Evolutionary conservation across 257 asterid genomes (phyloP).

Genomic region (Coffea canephora): DNA sequence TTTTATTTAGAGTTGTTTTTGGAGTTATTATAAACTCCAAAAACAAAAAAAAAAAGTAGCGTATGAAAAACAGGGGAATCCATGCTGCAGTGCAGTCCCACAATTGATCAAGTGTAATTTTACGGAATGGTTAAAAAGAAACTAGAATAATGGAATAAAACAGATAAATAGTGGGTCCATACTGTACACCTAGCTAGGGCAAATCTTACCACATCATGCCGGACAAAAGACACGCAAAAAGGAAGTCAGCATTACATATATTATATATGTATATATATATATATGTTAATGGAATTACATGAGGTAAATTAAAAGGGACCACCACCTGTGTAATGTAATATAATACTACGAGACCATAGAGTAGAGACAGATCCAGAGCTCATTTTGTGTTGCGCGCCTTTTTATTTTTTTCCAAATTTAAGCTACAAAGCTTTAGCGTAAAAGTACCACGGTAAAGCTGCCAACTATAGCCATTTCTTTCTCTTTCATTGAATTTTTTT

Average conservation of each 20-base stretch:
- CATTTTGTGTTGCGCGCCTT: background rate
- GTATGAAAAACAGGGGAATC: no score
- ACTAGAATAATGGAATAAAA: no score
- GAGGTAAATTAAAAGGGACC: slow-evolving; percentile 17
- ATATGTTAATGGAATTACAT: background rate
- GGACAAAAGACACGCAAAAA: background rate
- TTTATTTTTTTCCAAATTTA: slow-evolving; percentile 8
- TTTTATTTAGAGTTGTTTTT: no score
- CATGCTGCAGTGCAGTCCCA: no score
- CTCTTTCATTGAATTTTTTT: background rate
- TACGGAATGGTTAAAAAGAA: no score
- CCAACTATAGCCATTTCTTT: slow-evolving; percentile 10
- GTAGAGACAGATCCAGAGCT: slow-evolving; percentile 5
- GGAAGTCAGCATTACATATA: background rate
- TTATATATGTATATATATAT: no score
- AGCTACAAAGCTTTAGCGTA: background rate
- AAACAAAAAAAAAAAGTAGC: no score
- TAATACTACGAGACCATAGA: background rate
- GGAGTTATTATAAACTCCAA: no score
- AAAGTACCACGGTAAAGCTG: slow-evolving; percentile 15
- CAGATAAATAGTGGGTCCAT: no score
- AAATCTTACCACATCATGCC: background rate
- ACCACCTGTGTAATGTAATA: slow-evolving; percentile 11
- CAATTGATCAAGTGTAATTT: no score
- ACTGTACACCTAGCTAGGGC: background rate